Percentiles rank a stretch among this genome's conserved stretches.
phyloP scores from a whole-genome alignment of 1,284 basidiomycete species.

The Trametes hirsuta region DNA sequence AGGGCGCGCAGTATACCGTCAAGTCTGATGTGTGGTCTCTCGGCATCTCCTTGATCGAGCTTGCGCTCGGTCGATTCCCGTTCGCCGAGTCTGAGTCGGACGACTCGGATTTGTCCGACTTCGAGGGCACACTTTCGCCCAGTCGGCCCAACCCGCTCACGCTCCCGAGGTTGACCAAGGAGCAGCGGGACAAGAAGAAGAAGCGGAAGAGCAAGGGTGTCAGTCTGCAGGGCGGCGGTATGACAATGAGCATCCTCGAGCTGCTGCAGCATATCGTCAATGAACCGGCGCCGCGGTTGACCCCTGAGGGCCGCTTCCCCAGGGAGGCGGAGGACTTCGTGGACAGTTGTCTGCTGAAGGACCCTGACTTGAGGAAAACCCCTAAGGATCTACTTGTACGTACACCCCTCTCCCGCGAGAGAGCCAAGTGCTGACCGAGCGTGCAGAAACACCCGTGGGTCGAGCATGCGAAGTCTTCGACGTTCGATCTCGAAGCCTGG shows the following conservation, averaged over 20 bases:
- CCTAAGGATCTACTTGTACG: slow-evolving; percentile 83
- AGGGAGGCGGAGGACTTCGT: slow-evolving; percentile 77
- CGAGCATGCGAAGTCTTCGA: slow-evolving; percentile 48
- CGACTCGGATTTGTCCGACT: slow-evolving; percentile 69
- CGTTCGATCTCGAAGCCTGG: slow-evolving; percentile 66
- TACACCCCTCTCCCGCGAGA: slow-evolving; percentile 15
- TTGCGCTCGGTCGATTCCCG: slow-evolving; percentile 92
- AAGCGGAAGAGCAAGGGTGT: slow-evolving; percentile 81
- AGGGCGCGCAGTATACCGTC: slow-evolving; percentile 96
- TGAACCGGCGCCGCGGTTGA: slow-evolving; percentile 87
- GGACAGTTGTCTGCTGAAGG: slow-evolving; percentile 84
- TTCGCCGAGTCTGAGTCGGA: slow-evolving; percentile 76
- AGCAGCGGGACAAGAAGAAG: slow-evolving; percentile 50
- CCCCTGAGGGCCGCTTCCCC: slow-evolving; percentile 71
- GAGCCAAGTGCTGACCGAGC: slow-evolving; percentile 5
- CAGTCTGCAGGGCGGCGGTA: slow-evolving; percentile 84
- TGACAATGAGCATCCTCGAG: slow-evolving; percentile 97
- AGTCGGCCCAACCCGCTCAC: slow-evolving; percentile 44
- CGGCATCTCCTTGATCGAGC: slow-evolving; percentile 93
- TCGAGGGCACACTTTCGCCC: slow-evolving; percentile 70
- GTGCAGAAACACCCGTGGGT: slow-evolving; percentile 64
- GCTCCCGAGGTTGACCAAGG: slow-evolving; percentile 46
- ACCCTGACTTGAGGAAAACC: slow-evolving; percentile 74
- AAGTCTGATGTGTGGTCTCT: slow-evolving; percentile 98
- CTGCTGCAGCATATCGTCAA: slow-evolving; percentile 97